Evolutionary conservation across 2,329 filamentous ascomycete genomes (phyloP).

Genomic region (Penicillium expansum): DNA sequence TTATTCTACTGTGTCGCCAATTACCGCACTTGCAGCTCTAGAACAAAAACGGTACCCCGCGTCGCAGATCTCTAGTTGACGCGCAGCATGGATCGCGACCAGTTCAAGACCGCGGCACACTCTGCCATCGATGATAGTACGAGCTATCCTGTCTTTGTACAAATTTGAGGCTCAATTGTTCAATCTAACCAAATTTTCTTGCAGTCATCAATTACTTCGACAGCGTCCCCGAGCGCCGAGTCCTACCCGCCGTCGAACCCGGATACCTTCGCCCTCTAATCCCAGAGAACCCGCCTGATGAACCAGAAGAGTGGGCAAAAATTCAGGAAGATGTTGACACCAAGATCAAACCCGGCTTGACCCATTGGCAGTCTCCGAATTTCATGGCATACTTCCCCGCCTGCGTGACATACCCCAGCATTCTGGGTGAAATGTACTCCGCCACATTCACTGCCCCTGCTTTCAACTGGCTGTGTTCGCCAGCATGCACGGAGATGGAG

Average conservation of each 20-base stretch:
- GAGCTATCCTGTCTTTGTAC: constrained; percentile 29
- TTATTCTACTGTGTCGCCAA: neutral
- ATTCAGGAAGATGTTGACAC: constrained; percentile 81
- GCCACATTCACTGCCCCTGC: constrained; percentile 84
- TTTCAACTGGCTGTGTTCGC: constrained; percentile 97
- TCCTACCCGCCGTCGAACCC: constrained; percentile 74
- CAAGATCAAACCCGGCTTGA: constrained; percentile 87
- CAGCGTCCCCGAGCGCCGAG: constrained; percentile 65
- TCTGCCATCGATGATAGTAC: constrained; percentile 79
- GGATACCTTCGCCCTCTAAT: constrained; percentile 82
- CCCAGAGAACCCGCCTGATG: constrained; percentile 63
- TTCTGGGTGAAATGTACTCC: constrained; percentile 89
- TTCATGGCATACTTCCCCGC: constrained; percentile 97
- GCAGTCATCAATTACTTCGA: constrained; percentile 82
- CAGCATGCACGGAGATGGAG: constrained; percentile 88
- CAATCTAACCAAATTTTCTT: neutral
- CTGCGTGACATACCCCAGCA: constrained; percentile 73
- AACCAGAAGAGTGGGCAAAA: constrained; percentile 68
- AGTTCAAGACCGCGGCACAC: constrained; percentile 75
- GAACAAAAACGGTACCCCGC: neutral
- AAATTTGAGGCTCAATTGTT: neutral
- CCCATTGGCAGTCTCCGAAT: constrained; percentile 90
- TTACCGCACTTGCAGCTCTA: neutral
- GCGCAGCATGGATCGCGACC: constrained; percentile 67
- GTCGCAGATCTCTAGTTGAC: neutral